Evolutionary conservation across 192 early-diverging fungal species (phyloP), one percentile per base, ranked within the genome.

Genomic region (Chytriomyces confervae): DNA sequence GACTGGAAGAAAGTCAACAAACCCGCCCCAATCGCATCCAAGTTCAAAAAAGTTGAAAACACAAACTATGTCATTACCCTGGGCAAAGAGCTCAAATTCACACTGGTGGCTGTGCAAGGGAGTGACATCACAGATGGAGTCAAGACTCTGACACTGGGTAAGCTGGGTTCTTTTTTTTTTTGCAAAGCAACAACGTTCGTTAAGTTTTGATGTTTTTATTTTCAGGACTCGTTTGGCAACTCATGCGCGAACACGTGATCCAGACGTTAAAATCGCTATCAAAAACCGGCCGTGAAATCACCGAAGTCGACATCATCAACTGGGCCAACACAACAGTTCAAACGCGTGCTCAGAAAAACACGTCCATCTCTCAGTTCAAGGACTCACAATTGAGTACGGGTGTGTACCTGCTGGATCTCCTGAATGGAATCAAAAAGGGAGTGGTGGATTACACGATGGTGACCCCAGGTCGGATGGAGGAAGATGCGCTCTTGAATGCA

Each of bases 21-120:
- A 66, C 36, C 36, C 0, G 80, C 82, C 10, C 89, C 92, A 48
- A 86, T 92, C 2, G 69, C 95, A 49, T 92, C 91, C 78, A 92
- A 93, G 64, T 98, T 99, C 88, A 99, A 99, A 86, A 92, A 95
- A 82, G 93, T 99, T 20, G 98, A 99, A 87, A 99, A 99, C 84
- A 94, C 93, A 67, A 99, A 99, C 84, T 95, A 95, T 79, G 93
- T 91, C 11, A 91, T 98, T 11, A 88, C 91, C 48, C 81, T 98
- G 57, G 95, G 96, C 67, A 96, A 97, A 85, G 74, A 81, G 44
- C 84, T 93, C 49, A 88, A 89, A 65, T 98, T 97, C 82, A 93
- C 96, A 16, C 89, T 99, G 27, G 96, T 99, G 29, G 94, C 93
- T 68, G 97, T 99, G 80, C 95, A 96, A 81, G 97, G 97, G 44